Conservation (phyloP, 768 basidiomycete species). For the Kwoniella sp. region DNA sequence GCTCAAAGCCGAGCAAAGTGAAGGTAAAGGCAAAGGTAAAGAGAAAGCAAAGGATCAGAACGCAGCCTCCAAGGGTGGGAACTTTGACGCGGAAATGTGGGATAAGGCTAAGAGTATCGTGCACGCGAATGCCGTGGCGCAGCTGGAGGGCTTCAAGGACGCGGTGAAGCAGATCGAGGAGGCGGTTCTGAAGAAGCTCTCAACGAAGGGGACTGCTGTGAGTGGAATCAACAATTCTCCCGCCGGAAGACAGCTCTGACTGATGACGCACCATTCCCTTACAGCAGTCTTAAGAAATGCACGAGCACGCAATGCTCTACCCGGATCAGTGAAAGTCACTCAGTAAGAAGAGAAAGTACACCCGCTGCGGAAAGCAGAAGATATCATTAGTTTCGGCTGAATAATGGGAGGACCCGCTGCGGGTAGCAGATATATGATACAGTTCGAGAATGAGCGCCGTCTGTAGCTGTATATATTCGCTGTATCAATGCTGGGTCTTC, state of each 20-base stretch:
- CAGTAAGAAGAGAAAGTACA: background rate
- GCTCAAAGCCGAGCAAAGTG: background rate
- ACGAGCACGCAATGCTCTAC: too few species aligned
- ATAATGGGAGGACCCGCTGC: too few species aligned
- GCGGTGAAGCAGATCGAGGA: background rate
- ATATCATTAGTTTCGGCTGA: too few species aligned
- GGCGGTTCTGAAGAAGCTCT: background rate
- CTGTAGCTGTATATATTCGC: too few species aligned
- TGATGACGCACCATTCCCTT: background rate
- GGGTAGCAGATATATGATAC: too few species aligned
- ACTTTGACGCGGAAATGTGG: background rate
- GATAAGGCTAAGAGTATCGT: background rate
- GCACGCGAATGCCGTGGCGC: background rate
- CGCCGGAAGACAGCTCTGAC: background rate
- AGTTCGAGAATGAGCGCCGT: too few species aligned
- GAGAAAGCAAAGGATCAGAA: too few species aligned
- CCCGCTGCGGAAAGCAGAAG: constrained; percentile 1
- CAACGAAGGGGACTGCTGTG: background rate
- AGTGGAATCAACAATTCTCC: background rate
- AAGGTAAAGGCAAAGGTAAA: too few species aligned
- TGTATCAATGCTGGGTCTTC: too few species aligned
- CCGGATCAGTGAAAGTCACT: too few species aligned
- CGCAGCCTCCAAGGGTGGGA: background rate
- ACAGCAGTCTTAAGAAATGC: too few species aligned
- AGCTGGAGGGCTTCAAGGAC: background rate